These are phyloP conservation scores for Arthroderma sp. DNA, from an alignment of 2,329 filamentous ascomycete species.

Conservation along the genomic window DNA sequence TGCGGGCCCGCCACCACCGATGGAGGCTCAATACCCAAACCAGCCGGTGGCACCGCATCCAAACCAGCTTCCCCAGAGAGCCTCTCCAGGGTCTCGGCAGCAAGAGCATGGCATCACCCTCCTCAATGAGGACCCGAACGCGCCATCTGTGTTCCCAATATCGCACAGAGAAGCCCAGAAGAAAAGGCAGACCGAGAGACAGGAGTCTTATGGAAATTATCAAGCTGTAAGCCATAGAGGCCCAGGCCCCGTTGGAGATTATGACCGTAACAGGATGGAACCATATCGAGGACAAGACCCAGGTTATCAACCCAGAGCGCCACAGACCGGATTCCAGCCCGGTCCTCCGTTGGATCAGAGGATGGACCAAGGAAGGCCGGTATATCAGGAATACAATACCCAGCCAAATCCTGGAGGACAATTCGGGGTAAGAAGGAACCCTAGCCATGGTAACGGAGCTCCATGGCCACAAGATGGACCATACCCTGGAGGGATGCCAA, in stretches of 20 bases:
- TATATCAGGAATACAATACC: slow-evolving; percentile 1
- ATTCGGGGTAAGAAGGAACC: slow-evolving; percentile 1
- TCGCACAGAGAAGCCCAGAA: slow-evolving; percentile 9
- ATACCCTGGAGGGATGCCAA: background rate
- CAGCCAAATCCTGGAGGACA: background rate
- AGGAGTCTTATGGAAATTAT: background rate
- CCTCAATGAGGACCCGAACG: slow-evolving; percentile 9
- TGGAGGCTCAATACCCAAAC: background rate
- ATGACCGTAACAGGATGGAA: slow-evolving; percentile 3
- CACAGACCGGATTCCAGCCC: background rate
- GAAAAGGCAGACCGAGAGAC: slow-evolving; percentile 2
- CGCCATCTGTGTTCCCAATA: slow-evolving; percentile 9
- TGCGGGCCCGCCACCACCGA: background rate
- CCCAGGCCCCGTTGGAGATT: slow-evolving; percentile 4
- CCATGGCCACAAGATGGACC: slow-evolving; percentile 6
- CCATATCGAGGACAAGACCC: background rate
- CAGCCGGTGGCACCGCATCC: background rate
- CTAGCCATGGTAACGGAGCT: slow-evolving; percentile 5
- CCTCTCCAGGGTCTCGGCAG: slow-evolving; percentile 1
- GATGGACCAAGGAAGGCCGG: slow-evolving; percentile 1
- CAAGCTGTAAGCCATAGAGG: slow-evolving; percentile 4
- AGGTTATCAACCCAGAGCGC: slow-evolving; percentile 4
- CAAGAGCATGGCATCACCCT: slow-evolving; percentile 8
- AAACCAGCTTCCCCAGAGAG: slow-evolving; percentile 4
- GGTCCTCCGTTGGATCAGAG: background rate